phyloP scores from a whole-genome alignment of 768 basidiomycete species.

The Trametes cingulata region DNA sequence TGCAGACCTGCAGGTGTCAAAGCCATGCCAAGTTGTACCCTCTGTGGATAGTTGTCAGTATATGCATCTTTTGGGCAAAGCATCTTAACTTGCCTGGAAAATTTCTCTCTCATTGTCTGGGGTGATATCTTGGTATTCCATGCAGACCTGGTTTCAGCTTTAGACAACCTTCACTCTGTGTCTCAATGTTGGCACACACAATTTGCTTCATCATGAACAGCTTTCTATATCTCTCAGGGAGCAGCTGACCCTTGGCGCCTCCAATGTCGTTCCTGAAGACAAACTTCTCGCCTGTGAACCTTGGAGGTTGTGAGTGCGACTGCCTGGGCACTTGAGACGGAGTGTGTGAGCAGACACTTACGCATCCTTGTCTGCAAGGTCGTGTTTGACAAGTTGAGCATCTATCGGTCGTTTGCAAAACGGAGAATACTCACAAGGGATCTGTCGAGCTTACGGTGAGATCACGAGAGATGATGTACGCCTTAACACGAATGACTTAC shows the following conservation, averaged over 20 bases:
- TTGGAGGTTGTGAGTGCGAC: slow-evolving; percentile 10
- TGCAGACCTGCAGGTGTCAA: slow-evolving; percentile 63
- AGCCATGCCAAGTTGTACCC: slow-evolving; percentile 79
- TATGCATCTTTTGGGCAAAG: not conserved
- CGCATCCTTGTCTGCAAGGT: slow-evolving; percentile 45
- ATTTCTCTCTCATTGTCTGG: slow-evolving; percentile 65
- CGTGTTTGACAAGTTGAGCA: too few relatives aligned
- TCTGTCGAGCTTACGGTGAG: too few relatives aligned
- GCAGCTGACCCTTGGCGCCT: slow-evolving; percentile 30
- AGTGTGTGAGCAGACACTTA: slow-evolving; percentile 36
- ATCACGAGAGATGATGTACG: too few relatives aligned
- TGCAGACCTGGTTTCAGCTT: slow-evolving; percentile 48
- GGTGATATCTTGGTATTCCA: slow-evolving; percentile 61
- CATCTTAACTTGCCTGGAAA: slow-evolving; percentile 56
- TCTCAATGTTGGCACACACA: slow-evolving; percentile 16
- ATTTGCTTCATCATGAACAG: slow-evolving; percentile 74
- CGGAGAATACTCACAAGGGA: slow-evolving; percentile 62
- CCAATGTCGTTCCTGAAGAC: slow-evolving; percentile 46
- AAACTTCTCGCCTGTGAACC: slow-evolving; percentile 49
- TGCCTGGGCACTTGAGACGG: not conserved
- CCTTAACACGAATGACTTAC: slow-evolving; percentile 52
- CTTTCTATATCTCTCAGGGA: slow-evolving; percentile 58
- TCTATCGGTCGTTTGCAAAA: too few relatives aligned
- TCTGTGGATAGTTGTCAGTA: slow-evolving; percentile 36
- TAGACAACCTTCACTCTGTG: not conserved